Conservation (phyloP, 192 early-diverging fungal species). For the Neocallimastix lanati region DNA sequence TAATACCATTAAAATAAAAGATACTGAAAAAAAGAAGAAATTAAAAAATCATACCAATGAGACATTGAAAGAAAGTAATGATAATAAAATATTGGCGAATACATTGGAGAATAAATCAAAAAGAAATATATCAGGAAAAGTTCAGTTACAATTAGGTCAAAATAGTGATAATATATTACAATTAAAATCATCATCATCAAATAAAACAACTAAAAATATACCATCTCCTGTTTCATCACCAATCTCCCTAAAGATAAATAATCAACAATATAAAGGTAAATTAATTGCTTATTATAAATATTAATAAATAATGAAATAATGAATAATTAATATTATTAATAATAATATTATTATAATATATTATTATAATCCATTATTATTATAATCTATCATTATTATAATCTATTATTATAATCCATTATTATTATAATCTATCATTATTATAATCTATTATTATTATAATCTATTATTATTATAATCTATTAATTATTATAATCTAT, state of each 20-base stretch:
- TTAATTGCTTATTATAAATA: too few species aligned
- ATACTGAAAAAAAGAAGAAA: neutral
- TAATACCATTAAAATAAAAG: neutral
- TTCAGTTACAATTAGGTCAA: neutral
- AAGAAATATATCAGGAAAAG: neutral
- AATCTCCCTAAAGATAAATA: neutral
- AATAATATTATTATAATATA: too few species aligned
- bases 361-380: too few species aligned
- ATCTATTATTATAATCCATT: too few species aligned
- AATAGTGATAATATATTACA: neutral
- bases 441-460: too few species aligned
- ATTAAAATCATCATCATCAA: neutral
- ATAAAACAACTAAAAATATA: neutral
- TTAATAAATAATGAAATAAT: too few species aligned
- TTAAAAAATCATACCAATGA: neutral
- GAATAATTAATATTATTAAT: too few species aligned
- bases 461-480: too few species aligned
- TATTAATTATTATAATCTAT: too few species aligned
- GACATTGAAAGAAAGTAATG: neutral
- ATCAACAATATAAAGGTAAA: neutral
- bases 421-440: too few species aligned
- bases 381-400: too few species aligned
- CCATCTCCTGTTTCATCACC: neutral
- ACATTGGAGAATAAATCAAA: neutral
- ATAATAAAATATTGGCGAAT: neutral